Base-by-base conservation (phyloP, 2,329 filamentous ascomycete species). In the Fusarium denticulatum region DNA sequence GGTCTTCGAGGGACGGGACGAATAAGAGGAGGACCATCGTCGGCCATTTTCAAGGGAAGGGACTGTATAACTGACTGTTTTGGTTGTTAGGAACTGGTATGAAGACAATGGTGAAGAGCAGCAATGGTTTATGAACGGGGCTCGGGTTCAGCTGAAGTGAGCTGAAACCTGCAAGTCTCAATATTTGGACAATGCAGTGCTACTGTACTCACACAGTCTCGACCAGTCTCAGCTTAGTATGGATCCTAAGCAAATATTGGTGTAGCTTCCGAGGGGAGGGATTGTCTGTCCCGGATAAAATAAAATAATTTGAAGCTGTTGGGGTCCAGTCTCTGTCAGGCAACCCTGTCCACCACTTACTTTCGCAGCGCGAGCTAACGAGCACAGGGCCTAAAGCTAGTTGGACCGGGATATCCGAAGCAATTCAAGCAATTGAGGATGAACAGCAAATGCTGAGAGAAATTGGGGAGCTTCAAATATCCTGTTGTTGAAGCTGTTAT, bases 1-100 rank as follows among this genome's bases (percentile, higher is more conserved):
- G 92, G 88, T 49, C 93, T 90, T 67, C 92, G 90, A 28, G 93
- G 92, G 69, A 91, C 88, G 11, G 94, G 94, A 55, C 91, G 91
- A 72, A 93, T 80, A 72, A 94, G 83, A 42, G 86, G 86, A 64
- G 89, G 88, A 46, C 85, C 82, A 67, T 85, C 82, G 62, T 85
- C 81, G 47, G 81, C 77, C 83, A 85, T 84, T 46, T 39, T 36
- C 56, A 55, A 69, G 36, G n/a, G 34, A 42, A 28, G 6, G 22
- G 53, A 46, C 26, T 49, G 37, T 59, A 59, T 34, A 47, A 42
- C 39, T 47, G 43, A 49, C 37, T 53, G 37, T 34, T 28, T 26
- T 28, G 26, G 59, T 26, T 24, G 22, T 67, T 49, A 61, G 62
- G 34, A 40, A 45, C 40, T 28, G 49, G 15, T n/a, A 56, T 28